Evolutionary conservation across 495 filamentous ascomycete genomes (phyloP).

Genomic region (Opeltia flavorubescens): DNA sequence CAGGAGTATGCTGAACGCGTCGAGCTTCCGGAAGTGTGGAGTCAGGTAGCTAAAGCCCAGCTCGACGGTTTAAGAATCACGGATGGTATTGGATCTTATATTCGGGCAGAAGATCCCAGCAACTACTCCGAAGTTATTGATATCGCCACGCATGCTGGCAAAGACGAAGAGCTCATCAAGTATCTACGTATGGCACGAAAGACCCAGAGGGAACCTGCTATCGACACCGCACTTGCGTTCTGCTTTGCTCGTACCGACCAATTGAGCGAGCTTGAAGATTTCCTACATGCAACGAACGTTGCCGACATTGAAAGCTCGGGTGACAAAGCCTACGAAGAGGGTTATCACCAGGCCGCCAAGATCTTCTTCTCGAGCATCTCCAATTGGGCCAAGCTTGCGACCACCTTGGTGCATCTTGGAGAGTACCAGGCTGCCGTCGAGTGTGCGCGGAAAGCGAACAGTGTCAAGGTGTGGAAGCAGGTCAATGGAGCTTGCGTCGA

Average conservation of each 20-base stretch:
- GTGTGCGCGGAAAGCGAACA: conserved; percentile 97
- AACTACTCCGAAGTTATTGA: conserved; percentile 96
- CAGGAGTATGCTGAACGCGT: conserved; percentile 94
- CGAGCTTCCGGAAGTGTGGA: conserved; percentile 96
- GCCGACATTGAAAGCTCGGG: conserved; percentile 90
- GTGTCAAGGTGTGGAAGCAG: conserved; percentile 98
- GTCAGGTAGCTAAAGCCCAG: conserved; percentile 95
- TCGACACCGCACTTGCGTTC: conserved; percentile 90
- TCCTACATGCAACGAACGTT: conserved; percentile 85
- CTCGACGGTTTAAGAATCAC: conserved; percentile 87
- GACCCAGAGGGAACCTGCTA: conserved; percentile 83
- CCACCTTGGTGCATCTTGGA: conserved; percentile 85
- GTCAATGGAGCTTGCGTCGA: conserved; percentile 92
- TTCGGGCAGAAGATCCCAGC: conserved; percentile 79
- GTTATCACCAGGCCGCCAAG: conserved; percentile 91
- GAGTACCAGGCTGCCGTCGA: conserved; percentile 98
- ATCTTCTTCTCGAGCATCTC: conserved; percentile 98
- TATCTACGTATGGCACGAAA: conserved; percentile 95
- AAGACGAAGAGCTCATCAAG: conserved; percentile 96
- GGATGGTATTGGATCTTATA: conserved; percentile 94
- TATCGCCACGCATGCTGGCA: conserved; percentile 86
- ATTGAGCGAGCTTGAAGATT: conserved; percentile 89
- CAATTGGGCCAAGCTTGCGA: conserved; percentile 98
- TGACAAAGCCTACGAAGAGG: conserved; percentile 94
- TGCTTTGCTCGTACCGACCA: conserved; percentile 84